These are phyloP conservation scores for Dacryopinax spathularia DNA, from an alignment of 768 basidiomycete genomes.

Conservation along the genomic window DNA sequence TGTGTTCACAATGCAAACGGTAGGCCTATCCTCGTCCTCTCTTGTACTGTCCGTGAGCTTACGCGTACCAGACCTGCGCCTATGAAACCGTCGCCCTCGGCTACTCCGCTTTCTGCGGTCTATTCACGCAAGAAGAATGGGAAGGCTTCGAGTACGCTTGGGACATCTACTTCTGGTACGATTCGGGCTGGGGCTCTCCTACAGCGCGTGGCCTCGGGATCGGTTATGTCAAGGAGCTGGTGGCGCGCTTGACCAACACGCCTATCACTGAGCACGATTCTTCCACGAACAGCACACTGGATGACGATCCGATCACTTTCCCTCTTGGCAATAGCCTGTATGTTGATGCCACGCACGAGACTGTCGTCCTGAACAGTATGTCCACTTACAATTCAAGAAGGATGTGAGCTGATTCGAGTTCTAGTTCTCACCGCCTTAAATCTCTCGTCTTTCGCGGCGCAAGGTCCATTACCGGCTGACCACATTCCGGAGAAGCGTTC, in stretches of 20 bases:
- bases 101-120: constrained; percentile 78
- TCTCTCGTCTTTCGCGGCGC: constrained; percentile 51
- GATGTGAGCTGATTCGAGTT: constrained; percentile 5
- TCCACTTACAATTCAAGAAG: constrained; percentile 1
- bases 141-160: constrained; percentile 80
- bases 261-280: constrained; percentile 21
- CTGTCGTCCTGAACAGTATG: constrained; percentile 73
- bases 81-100: constrained; percentile 91
- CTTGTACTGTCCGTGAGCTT: not conserved
- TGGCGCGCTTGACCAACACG: constrained; percentile 53
- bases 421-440: constrained; percentile 75
- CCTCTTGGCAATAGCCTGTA: constrained; percentile 56
- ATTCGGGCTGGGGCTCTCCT: constrained; percentile 69
- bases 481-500: constrained; percentile 44
- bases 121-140: constrained; percentile 89
- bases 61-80: constrained; percentile 40
- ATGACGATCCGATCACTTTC: constrained; percentile 22
- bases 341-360: constrained; percentile 83
- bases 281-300: constrained; percentile 29
- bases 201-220: constrained; percentile 61
- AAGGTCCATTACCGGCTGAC: constrained; percentile 61
- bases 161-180: constrained; percentile 35
- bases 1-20: constrained; percentile 60
- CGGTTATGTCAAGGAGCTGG: constrained; percentile 68
- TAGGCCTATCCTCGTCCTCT: not conserved